Evolutionary conservation across 2,329 filamentous ascomycete species (phyloP).

Genomic region (Dactylonectria macrodidyma): DNA sequence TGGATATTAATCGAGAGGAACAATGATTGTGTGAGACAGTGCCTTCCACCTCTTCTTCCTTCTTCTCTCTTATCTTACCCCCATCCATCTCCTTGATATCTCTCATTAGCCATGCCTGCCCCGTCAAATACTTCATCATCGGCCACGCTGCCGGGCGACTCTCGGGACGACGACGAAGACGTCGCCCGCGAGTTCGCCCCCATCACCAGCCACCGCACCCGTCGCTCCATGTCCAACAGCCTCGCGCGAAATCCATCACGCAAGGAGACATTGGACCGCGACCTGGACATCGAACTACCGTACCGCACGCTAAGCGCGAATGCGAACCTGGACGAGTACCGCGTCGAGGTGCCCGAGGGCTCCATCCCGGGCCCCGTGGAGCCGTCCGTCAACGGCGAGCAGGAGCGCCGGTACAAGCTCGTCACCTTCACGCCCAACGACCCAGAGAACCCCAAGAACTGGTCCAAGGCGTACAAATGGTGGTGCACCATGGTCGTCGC

Average conservation of each 20-base stretch:
- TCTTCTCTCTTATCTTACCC: conserved; percentile 1
- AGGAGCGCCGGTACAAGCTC: conserved; percentile 62
- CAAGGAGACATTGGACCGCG: conserved; percentile 57
- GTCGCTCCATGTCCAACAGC: conserved; percentile 43
- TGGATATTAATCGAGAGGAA: neutral
- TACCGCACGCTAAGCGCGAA: conserved; percentile 73
- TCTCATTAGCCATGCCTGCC: conserved; percentile 13
- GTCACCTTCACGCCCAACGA: conserved; percentile 79
- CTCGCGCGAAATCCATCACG: conserved; percentile 32
- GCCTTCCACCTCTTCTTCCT: neutral
- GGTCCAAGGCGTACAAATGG: conserved; percentile 85
- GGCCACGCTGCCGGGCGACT: conserved; percentile 20
- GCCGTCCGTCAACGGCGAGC: conserved; percentile 44
- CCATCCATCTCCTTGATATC: too few species aligned
- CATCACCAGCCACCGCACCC: conserved; percentile 42
- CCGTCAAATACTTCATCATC: conserved; percentile 28
- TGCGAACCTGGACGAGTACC: conserved; percentile 78
- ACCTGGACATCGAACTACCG: conserved; percentile 71
- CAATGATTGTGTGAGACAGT: conserved; percentile 5
- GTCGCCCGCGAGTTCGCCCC: conserved; percentile 38
- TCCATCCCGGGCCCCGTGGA: conserved; percentile 66
- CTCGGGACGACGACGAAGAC: conserved; percentile 6
- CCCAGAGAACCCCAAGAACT: conserved; percentile 88
- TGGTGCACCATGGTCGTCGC: conserved; percentile 90
- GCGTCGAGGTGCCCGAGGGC: conserved; percentile 72